Conservation (phyloP, 2,329 filamentous ascomycete species). For the Chrysosporium keratinophilum region DNA sequence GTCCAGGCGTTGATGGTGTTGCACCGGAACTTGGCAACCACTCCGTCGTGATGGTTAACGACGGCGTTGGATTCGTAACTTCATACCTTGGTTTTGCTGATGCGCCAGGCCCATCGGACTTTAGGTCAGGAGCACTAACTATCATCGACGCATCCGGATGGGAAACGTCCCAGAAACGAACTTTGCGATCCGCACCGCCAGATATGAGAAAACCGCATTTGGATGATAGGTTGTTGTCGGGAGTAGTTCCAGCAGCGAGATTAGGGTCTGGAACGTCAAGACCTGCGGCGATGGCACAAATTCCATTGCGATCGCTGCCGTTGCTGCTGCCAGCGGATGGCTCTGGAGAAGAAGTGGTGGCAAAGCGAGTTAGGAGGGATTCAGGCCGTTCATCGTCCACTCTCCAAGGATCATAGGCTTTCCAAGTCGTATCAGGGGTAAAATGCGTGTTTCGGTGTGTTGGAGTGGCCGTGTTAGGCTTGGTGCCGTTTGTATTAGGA, state of each 20-base stretch:
- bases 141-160: conserved; percentile 67
- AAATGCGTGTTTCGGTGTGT: conserved; percentile 16
- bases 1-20: conserved; percentile 19
- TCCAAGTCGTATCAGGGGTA: conserved; percentile 27
- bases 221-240: conserved; percentile 28
- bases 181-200: conserved; percentile 77
- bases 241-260: conserved; percentile 41
- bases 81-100: conserved; percentile 58
- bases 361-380: conserved; percentile 76
- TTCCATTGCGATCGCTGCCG: conserved; percentile 39
- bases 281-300: conserved; percentile 64
- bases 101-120: conserved; percentile 43
- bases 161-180: conserved; percentile 86
- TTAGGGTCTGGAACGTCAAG: conserved; percentile 60
- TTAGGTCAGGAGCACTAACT: conserved; percentile 63
- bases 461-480: conserved; percentile 17
- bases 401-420: conserved; percentile 71
- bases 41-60: conserved; percentile 58
- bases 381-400: conserved; percentile 84
- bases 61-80: conserved; percentile 51
- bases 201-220: conserved; percentile 77
- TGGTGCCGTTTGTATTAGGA: conserved; percentile 26
- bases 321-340: conserved; percentile 23
- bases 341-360: conserved; percentile 49
- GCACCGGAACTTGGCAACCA: conserved; percentile 39